Percentiles rank a stretch among this genome's conserved stretches.
phyloP scores from a whole-genome alignment of 768 basidiomycete genomes.

The Amanita inopinata region DNA sequence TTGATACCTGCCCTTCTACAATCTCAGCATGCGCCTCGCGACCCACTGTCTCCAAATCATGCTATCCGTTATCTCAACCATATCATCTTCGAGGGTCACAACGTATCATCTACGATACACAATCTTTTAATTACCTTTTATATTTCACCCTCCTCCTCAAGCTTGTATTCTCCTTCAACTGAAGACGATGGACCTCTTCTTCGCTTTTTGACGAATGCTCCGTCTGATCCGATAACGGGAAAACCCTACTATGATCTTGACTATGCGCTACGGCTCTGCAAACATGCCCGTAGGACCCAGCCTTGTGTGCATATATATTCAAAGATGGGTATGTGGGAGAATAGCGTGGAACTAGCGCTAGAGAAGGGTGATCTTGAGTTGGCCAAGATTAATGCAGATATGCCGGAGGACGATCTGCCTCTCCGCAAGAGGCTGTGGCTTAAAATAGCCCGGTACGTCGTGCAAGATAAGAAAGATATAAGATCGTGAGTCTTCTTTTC shows the following conservation, averaged over 20 bases:
- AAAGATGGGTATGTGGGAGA: conserved; percentile 96
- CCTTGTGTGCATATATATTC: conserved; percentile 96
- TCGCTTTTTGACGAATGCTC: conserved; percentile 76
- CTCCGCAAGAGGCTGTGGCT: conserved; percentile 93
- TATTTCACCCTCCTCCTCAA: conserved; percentile 41
- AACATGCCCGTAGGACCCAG: conserved; percentile 67
- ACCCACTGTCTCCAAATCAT: conserved; percentile 72
- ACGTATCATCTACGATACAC: conserved; percentile 80
- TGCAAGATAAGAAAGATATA: conserved; percentile 96
- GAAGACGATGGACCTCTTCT: conserved; percentile 69
- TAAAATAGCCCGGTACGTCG: conserved; percentile 97
- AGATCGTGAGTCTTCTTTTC: conserved; percentile 64
- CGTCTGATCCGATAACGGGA: conserved; percentile 70
- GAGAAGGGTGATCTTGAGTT: conserved; percentile 92
- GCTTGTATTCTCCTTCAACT: conserved; percentile 19
- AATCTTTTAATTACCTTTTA: conserved; percentile 90
- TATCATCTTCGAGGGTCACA: conserved; percentile 71
- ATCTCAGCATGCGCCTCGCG: conserved; percentile 61
- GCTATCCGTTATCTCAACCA: conserved; percentile 85
- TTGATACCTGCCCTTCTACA: conserved; percentile 86
- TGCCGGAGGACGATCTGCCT: conserved; percentile 82
- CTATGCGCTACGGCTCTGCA: conserved; percentile 91
- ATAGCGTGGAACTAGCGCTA: conserved; percentile 89
- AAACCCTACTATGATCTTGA: conserved; percentile 95
- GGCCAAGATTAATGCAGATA: conserved; percentile 91